Evolutionary conservation across 352 stramenopile species (phyloP), one percentile per base, ranked within the genome.

Genomic region (Phytopythium boreale): DNA sequence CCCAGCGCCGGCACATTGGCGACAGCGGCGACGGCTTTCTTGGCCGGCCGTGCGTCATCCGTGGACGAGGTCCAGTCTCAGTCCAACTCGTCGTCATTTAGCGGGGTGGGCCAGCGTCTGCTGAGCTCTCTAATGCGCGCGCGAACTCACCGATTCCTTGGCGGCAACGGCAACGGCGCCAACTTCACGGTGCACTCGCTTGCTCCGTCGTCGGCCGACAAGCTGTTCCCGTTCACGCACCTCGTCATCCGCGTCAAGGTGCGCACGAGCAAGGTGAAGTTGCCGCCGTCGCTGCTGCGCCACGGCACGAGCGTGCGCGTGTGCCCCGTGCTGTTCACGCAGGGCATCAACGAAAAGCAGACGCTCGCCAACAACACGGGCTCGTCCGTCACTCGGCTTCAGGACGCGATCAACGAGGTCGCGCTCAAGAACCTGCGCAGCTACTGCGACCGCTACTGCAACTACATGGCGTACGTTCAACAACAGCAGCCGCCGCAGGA

Each of bases 311-410:
- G 71, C 10, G 81, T 95, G 66, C 81, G 79, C 34, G 86, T 95
- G 12, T 85, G 68, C 29, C 86, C 86, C 14, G 79, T 93, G 63
- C 69, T 95, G 36, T 95, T 95, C 63, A 89, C 87, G 0, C 87
- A 97, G 59, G 92, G 92, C 24, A 97, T 98, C 68, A 98, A 98
- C 64, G 92, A 97, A 69, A 96, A 94, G 70, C 90, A 97, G 71
- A 97, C 90, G 36, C 50, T 98, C 11, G 89, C 88, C 3, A 98
- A 98, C 77, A 89, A 94, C 68, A 95, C 87, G 1, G 82, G 82
- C 29, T 87, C 84, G 9, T 90, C 84, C 0, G 73, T 87, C n/a
- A 93, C 84, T 22, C 71, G 83, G 12, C 66, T 95, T 11, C 87
- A 95, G 61, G 87, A 95, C 47, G 74, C 84, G 43, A 95, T 95